Percentiles rank a stretch among this genome's conserved stretches.
phyloP scores from a whole-genome alignment of 495 filamentous ascomycete genomes.

The Daldinia decipiens region DNA sequence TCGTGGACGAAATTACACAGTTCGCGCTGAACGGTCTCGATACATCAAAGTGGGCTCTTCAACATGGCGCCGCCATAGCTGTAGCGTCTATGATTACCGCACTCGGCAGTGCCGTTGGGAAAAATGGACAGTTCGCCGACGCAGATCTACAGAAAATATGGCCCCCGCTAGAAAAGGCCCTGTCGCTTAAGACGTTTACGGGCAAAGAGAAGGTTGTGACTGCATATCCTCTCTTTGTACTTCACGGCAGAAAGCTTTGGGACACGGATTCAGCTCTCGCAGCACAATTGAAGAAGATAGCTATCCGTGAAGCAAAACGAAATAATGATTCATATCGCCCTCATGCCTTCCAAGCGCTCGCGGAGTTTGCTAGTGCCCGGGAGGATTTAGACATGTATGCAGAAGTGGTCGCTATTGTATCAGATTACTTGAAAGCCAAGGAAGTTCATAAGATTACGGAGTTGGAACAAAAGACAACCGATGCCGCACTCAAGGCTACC shows the following conservation, averaged over 20 bases:
- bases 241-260: slow-evolving; percentile 70
- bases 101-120: slow-evolving; percentile 57
- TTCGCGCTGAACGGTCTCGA: slow-evolving; percentile 73
- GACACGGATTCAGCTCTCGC: slow-evolving; percentile 56
- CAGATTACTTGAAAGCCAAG: slow-evolving; percentile 60
- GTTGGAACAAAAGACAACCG: slow-evolving; percentile 50
- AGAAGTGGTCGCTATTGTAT: slow-evolving; percentile 72
- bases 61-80: slow-evolving; percentile 84
- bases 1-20: slow-evolving; percentile 80
- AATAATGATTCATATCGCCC: slow-evolving; percentile 84
- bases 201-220: slow-evolving; percentile 91
- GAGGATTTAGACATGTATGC: slow-evolving; percentile 73
- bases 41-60: slow-evolving; percentile 86
- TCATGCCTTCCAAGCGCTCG: slow-evolving; percentile 76
- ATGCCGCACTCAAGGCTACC: slow-evolving; percentile 54
- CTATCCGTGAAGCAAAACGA: slow-evolving; percentile 87
- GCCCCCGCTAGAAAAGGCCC: slow-evolving; percentile 81
- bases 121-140: slow-evolving; percentile 61
- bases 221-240: slow-evolving; percentile 81
- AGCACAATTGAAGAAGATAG: slow-evolving; percentile 66
- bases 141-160: slow-evolving; percentile 73
- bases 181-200: slow-evolving; percentile 89
- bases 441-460: slow-evolving; percentile 49
- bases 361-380: slow-evolving; percentile 71
- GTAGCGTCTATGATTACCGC: slow-evolving; percentile 77